A percentile compares a stretch with the other conserved stretches of the same genome.
phyloP scores from a whole-genome alignment of 257 asterid species.

The Primulina tabacum region DNA sequence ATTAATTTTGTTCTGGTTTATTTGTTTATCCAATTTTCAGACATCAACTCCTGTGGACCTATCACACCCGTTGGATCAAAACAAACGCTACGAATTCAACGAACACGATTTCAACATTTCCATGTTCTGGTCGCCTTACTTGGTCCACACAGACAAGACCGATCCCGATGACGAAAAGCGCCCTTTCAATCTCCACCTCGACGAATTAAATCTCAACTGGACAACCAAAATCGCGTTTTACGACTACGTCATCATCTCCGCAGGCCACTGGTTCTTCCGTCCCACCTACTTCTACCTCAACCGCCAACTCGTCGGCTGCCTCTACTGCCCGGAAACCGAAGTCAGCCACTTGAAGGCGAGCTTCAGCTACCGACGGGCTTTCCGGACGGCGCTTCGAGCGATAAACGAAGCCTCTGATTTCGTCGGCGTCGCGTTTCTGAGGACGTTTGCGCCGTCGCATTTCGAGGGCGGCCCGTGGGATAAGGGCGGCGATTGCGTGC shows the following conservation, averaged over 20 bases:
- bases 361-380: neutral
- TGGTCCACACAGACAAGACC: constrained; percentile 6
- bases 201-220: constrained; percentile 10
- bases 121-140: constrained; percentile 12
- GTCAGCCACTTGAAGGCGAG: neutral
- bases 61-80: constrained; percentile 11
- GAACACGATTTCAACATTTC: constrained; percentile 13
- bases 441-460: neutral
- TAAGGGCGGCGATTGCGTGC: neutral
- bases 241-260: constrained; percentile 19
- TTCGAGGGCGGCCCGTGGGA: neutral
- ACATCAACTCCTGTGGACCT: constrained; percentile 4
- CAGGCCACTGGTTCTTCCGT: constrained; percentile 21
- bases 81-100: neutral
- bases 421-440: neutral
- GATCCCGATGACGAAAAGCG: neutral
- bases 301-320: neutral
- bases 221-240: constrained; percentile 3
- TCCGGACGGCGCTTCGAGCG: neutral
- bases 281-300: constrained; percentile 20
- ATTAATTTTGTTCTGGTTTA: too few relatives aligned
- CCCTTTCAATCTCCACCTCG: constrained; percentile 17
- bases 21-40: neutral
- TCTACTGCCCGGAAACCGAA: neutral
- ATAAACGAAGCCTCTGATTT: neutral